Evolutionary conservation across 352 stramenopile species (phyloP), one percentile per base, ranked within the genome.

Genomic region (Phytopythium boreale): DNA sequence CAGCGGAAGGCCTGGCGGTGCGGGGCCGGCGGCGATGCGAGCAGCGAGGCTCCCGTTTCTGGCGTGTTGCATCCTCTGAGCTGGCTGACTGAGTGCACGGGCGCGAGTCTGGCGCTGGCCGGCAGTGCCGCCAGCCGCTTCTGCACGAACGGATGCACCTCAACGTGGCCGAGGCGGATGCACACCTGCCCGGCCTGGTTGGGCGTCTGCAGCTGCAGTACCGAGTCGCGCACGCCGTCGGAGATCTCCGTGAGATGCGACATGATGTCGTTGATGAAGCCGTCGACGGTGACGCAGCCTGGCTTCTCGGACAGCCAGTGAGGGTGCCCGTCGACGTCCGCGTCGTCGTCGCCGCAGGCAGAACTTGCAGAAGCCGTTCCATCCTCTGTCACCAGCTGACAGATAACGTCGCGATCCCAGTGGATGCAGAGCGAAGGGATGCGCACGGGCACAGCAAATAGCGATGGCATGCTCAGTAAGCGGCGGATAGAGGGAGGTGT

Each of bases 61-160:
- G 20, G 20, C 20, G 43, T 6, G 20, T 50, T 20, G 43, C 20
- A 50, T 15, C 20, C 43, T 6, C 43, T 17, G 20, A 50, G 20
- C 43, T 50, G 43, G 43, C 43, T 50, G 2, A 50, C 43, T 8
- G 43, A 50, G 43, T 50, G 43, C 19, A 50, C 20, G 43, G 8
- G 41, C 41, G 20, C 20, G 43, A 50, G 43, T 26, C 43, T 50
- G 5, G 43, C 20, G 20, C 43, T 50, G 24, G 5, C 24, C 1
- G 62, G 56, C 11, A 69, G 57, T 31, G 55, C 47, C 10, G 14
- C 29, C 39, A 69, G 56, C 47, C 66, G 68, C 26, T 58, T 53
- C 46, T 72, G 62, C 39, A 72, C 56, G 62, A 68, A 69, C 46
- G 66, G 62, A 27, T 69, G 56, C 56, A 66, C 68, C 57, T 72